phyloP scores from a whole-genome alignment of 202 grass and related monocot species.

The Digitaria exilis region DNA sequence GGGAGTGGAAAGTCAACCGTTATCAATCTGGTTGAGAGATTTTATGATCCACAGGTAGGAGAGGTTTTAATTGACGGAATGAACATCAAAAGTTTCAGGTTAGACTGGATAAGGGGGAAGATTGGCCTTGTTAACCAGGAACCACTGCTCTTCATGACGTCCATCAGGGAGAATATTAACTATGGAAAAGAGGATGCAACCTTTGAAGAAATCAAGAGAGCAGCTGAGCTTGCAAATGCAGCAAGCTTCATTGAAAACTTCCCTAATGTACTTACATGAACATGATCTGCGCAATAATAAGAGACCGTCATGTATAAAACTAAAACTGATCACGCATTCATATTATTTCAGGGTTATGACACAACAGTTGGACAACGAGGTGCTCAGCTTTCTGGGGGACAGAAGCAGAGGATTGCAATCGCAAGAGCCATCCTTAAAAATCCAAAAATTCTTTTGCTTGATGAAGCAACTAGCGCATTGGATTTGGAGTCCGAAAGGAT shows the following conservation, averaged over 20 bases:
- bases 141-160: constrained; percentile 71
- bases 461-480: constrained; percentile 89
- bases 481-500: constrained; percentile 80
- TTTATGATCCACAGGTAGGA: constrained; percentile 81
- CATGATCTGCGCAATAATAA: constrained; percentile 15
- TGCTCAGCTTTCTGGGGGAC: constrained; percentile 83
- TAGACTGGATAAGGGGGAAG: constrained; percentile 64
- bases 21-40: constrained; percentile 82
- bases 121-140: constrained; percentile 92
- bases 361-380: constrained; percentile 71
- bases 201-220: constrained; percentile 69
- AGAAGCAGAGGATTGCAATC: constrained; percentile 87
- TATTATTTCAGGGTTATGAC: constrained; percentile 64
- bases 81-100: constrained; percentile 64
- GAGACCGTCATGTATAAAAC: background rate
- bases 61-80: constrained; percentile 78
- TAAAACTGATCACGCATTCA: constrained; percentile 24
- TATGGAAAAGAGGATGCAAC: constrained; percentile 77
- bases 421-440: constrained; percentile 84
- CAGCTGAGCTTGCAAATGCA: constrained; percentile 71
- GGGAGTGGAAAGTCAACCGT: constrained; percentile 85
- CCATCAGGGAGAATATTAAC: constrained; percentile 75
- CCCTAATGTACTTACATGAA: constrained; percentile 65
- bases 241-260: constrained; percentile 76
- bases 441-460: constrained; percentile 86